These are phyloP conservation scores for Myxozyma mucilagina DNA, from an alignment of 805 yeast species.

Conservation along the genomic window DNA sequence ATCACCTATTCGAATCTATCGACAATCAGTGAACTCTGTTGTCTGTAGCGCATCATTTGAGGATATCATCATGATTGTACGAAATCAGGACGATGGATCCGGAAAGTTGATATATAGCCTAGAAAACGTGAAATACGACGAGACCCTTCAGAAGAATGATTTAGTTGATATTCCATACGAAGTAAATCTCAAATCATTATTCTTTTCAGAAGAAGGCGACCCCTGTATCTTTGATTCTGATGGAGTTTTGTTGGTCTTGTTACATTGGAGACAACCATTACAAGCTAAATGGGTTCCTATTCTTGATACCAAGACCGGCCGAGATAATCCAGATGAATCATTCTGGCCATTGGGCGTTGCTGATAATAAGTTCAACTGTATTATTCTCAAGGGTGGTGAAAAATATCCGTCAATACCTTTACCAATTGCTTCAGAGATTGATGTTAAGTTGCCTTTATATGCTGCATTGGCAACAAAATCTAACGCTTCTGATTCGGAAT, in stretches of 20 bases:
- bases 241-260: conserved; percentile 66
- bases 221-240: conserved; percentile 85
- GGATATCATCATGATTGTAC: conserved; percentile 56
- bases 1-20: conserved; percentile 57
- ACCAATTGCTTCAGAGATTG: conserved; percentile 78
- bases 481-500: not conserved
- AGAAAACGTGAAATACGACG: conserved; percentile 49
- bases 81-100: conserved; percentile 41
- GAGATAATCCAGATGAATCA: conserved; percentile 56
- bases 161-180: conserved; percentile 42
- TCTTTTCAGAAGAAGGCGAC: conserved; percentile 85
- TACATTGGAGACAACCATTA: conserved; percentile 72
- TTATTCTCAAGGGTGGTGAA: conserved; percentile 59
- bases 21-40: conserved; percentile 69
- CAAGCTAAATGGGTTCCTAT: conserved; percentile 89
- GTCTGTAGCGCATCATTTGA: conserved; percentile 67
- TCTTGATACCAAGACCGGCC: conserved; percentile 55
- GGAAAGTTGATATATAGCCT: conserved; percentile 48
- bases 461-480: conserved; percentile 13
- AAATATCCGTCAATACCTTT: conserved; percentile 80
- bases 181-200: conserved; percentile 58
- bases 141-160: conserved; percentile 41
- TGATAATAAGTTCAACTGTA: conserved; percentile 65
- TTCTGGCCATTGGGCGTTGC: conserved; percentile 88
- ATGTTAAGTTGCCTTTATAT: conserved; percentile 63